These are phyloP conservation scores for Perkinsus olseni DNA, from an alignment of 169 alveolate species.

Conservation along the genomic window DNA sequence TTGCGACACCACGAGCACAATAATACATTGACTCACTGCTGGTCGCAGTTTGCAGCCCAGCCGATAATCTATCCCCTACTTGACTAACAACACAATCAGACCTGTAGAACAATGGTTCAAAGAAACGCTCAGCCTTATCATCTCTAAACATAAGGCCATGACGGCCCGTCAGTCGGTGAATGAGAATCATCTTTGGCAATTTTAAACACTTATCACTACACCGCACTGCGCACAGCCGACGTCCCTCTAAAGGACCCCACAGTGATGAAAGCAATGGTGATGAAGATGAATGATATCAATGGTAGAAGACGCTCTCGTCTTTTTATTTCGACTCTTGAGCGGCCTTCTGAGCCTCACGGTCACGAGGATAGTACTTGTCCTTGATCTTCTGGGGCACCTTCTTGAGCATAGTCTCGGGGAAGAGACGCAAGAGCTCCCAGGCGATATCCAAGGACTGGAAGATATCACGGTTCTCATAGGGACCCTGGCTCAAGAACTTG, in stretches of 20 bases:
- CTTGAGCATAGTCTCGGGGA: conserved; percentile 97
- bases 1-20: too few species aligned
- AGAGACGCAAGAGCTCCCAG: conserved; percentile 94
- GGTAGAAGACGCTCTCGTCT: not conserved
- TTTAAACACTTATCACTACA: not conserved
- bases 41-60: too few species aligned
- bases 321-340: not conserved
- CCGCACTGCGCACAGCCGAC: not conserved
- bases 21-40: too few species aligned
- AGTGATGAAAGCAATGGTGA: not conserved
- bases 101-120: not conserved
- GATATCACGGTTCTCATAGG: conserved; percentile 93
- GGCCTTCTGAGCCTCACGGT: not conserved
- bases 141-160: not conserved
- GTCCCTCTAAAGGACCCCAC: not conserved
- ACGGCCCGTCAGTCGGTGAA: not conserved
- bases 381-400: conserved; percentile 57
- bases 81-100: not conserved
- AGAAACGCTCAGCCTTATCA: not conserved
- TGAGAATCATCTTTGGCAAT: not conserved
- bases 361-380: conserved; percentile 34
- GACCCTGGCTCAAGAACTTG: conserved; percentile 91
- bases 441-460: conserved; percentile 95
- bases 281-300: not conserved
- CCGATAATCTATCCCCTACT: too few species aligned